Evolutionary conservation across 768 basidiomycete species (phyloP), one percentile per base, ranked within the genome.

Genomic region (Suillus americanus): DNA sequence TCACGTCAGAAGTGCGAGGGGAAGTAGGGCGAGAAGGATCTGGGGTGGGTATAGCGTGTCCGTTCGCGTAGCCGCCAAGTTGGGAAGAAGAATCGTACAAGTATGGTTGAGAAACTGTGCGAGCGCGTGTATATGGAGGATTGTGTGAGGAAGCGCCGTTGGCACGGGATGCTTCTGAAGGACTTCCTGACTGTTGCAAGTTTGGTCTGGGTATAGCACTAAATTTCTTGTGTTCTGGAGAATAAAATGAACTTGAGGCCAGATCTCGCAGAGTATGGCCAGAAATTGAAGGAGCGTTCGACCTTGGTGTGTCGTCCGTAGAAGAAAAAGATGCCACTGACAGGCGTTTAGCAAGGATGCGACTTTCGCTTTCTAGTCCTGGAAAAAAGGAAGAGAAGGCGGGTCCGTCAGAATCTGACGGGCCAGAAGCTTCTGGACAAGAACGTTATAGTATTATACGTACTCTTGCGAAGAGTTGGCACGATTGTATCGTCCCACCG

Each of bases 321-420:
- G 87, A 87, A 30, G 83, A 79, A 43, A 90, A 80, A 61, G 91
- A 92, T 33, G 89, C 82, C 65, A 88, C 85, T 41, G 92, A 93
- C 74, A 94, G 85, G 65, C 92, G 88, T 67, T 85, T 88, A 38
- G 91, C 80, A 61, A 95, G 81, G n/a, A 86, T 86, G 43, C 88
- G 83, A 70, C 91, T 92, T 79, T 95, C 93, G 66, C 80, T 83
- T 77, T 94, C 87, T 23, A 95, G 85, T 63, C 93, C 93, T 95
- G 70, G 16, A 65, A 65, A 61, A 65, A 46, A 46, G 18, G 53
- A 62, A 60, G 43, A 48, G 59, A 33, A 60, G 51, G 5, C 4
- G 12, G 9, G 14, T 18, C 23, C 16, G 18, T 33, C 43, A 38
- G 33, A n/a, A 62, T 18, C n/a, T 13, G 28, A 41, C 5, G 43